Evolutionary conservation across 176 grass and related monocot genomes (phyloP).

Genomic region (Stipa capillata): DNA sequence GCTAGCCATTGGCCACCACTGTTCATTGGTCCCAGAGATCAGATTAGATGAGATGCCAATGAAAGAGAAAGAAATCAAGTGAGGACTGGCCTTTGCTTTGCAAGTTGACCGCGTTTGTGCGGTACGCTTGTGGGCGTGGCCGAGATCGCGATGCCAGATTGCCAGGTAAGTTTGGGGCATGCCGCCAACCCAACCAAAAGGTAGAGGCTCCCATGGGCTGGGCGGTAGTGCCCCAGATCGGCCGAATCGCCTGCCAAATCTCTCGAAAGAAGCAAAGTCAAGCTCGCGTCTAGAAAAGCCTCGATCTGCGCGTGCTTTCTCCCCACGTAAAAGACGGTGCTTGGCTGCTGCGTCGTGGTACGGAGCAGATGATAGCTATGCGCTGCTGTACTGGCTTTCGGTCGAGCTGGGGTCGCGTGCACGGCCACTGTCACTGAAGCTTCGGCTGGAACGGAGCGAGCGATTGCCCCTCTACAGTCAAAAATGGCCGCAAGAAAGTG

Average conservation of each 20-base stretch:
- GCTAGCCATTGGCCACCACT: background rate
- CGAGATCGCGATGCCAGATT: too few species aligned
- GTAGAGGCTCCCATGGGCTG: background rate
- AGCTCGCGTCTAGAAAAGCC: background rate
- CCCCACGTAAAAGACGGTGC: too few species aligned
- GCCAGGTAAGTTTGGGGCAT: background rate
- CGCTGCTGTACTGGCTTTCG: background rate
- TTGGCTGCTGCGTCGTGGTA: too few species aligned
- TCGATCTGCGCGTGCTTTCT: background rate
- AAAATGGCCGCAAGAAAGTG: background rate
- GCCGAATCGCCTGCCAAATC: background rate
- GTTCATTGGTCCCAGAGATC: background rate
- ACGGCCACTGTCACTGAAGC: background rate
- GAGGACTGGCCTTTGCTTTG: background rate
- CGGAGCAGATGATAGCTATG: too few species aligned
- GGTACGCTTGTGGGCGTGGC: background rate
- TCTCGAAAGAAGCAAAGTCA: background rate
- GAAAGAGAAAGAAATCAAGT: background rate
- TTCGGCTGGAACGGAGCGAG: background rate
- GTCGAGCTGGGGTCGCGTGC: background rate
- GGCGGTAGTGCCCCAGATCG: slow-evolving; percentile 19
- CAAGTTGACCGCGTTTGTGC: background rate
- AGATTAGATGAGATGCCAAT: background rate
- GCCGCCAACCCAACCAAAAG: background rate
- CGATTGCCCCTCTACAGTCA: background rate